Evolutionary conservation across 345 rosid genomes (phyloP), one percentile per base, ranked within the genome.

Genomic region (Linum usitatissimum): DNA sequence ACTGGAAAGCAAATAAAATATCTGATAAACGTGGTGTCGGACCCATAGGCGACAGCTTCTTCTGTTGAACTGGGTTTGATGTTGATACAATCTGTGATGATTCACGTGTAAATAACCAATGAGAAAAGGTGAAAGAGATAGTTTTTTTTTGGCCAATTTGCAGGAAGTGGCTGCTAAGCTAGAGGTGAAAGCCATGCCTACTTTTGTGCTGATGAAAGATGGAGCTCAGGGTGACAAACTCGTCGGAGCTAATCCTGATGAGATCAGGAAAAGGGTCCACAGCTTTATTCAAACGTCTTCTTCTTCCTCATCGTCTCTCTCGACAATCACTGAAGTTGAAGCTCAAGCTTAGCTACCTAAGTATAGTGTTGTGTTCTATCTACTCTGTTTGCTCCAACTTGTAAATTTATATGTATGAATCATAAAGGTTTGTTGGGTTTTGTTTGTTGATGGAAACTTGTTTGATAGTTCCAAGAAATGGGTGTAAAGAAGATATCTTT

Each of bases 171-270:
- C 97, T 3, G 59, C 67, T 21, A 78, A 71, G 63, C 63, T 86
- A 83, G 85, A 80, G 64, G 75, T 86, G 18, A 90, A 84, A 74
- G 97, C 99, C n/a, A 93, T 93, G 99, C 94, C 99, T 0, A 87
- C 99, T 13, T 90, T 90, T 76, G 18, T 83, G 73, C 71, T 87
- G 78, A 75, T 86, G 84, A 90, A 68, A 71, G 85, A 77, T 62
- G 88, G 93, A 64, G 73, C 68, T 64, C 58, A 39, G 5, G 81
- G 72, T 10, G 94, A 89, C 80, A 93, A 81, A 78, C 57, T 89
- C 14, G 94, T 93, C 31, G 99, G 99, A 12, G 97, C 94, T 3
- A 87, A 93, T 64, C 96, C 91, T 6, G 96, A 80, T 53, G 96
- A 89, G 84, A 83, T 89, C 40, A 87, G 80, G 94, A 87, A 77